Conservation (phyloP, 164 flowering plant genomes). For the Vitis labrusca region DNA sequence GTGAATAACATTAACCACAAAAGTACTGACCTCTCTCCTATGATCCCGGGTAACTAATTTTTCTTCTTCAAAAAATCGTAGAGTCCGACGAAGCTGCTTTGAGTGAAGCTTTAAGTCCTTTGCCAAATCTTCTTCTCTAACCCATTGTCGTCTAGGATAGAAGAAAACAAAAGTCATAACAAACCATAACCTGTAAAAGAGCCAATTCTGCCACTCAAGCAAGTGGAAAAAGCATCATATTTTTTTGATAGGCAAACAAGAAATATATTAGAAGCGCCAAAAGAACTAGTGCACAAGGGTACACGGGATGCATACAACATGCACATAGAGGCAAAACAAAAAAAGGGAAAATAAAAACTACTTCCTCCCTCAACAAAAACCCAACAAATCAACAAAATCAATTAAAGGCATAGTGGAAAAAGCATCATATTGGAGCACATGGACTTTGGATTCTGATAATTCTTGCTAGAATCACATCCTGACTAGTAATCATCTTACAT, state of each 20-base stretch:
- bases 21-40: constrained; percentile 68
- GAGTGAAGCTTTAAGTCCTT: constrained; percentile 86
- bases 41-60: constrained; percentile 81
- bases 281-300: no score
- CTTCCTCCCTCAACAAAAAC: no score
- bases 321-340: background rate
- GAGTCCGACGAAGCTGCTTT: constrained; percentile 84
- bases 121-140: constrained; percentile 94
- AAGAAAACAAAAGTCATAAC: constrained; percentile 4
- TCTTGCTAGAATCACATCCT: background rate
- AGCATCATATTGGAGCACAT: background rate
- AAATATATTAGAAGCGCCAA: no score
- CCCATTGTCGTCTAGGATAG: constrained; percentile 85
- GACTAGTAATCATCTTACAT: background rate
- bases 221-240: background rate
- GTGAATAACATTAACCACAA: background rate
- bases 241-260: no score
- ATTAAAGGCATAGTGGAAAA: background rate
- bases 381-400: no score
- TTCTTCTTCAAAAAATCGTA: constrained; percentile 87
- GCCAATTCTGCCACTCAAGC: background rate
- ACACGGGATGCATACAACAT: background rate
- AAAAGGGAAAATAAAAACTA: no score
- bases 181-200: background rate
- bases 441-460: background rate